Percentiles rank a stretch among this genome's conserved stretches.
These are phyloP conservation scores for Xanthoparmelia taractica DNA, from an alignment of 495 filamentous ascomycete genomes.

Conservation along the genomic window DNA sequence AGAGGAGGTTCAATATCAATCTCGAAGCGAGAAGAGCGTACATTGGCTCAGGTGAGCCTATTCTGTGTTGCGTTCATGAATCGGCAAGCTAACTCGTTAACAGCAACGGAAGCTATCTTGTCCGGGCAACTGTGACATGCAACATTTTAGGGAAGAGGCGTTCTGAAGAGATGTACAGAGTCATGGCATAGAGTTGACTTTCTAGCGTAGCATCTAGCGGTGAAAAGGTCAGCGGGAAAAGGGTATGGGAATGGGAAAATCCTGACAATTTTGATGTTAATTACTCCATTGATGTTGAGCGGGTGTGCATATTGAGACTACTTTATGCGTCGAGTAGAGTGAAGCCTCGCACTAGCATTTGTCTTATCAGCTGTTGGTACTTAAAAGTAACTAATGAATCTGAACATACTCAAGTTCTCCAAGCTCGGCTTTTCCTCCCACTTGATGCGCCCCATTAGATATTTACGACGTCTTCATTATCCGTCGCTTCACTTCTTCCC, in stretches of 20 bases:
- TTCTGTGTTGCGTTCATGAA: slow-evolving; percentile 8
- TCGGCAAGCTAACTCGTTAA: slow-evolving; percentile 32
- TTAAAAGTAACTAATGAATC: background rate
- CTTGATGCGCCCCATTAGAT: background rate
- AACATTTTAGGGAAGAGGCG: background rate
- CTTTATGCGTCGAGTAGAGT: background rate
- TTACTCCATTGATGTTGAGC: background rate
- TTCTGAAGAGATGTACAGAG: background rate
- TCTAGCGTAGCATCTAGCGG: background rate
- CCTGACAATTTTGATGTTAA: background rate
- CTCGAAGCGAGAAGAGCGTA: slow-evolving; percentile 79
- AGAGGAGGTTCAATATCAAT: slow-evolving; percentile 73
- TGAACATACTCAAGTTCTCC: background rate
- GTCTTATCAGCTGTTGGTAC: background rate
- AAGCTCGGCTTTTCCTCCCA: background rate
- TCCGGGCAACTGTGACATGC: slow-evolving; percentile 52
- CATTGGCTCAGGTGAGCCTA: slow-evolving; percentile 78
- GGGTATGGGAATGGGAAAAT: background rate
- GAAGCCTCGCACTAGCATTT: background rate
- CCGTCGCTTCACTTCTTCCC: background rate
- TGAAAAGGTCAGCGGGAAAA: slow-evolving; percentile 8
- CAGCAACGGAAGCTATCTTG: slow-evolving; percentile 67
- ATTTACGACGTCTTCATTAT: background rate
- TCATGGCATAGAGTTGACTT: background rate
- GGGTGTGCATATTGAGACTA: background rate